These are phyloP conservation scores for Marsdenia floribunda DNA, from an alignment of 257 asterid genomes.

Conservation along the genomic window DNA sequence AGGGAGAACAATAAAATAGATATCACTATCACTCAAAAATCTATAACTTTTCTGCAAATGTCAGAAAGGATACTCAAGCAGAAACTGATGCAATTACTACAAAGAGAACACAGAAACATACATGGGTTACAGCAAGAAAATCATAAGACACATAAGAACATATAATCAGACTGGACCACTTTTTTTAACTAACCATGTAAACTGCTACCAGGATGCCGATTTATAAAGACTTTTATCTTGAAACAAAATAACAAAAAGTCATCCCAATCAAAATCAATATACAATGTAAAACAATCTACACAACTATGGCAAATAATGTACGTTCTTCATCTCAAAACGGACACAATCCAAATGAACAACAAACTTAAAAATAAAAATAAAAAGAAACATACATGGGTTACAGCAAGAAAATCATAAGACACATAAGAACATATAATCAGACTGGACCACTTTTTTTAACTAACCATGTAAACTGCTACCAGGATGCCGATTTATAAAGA, in stretches of 20 bases:
- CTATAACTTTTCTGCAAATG: neutral
- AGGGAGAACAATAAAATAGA: too few species aligned
- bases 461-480: neutral
- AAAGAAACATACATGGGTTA: neutral
- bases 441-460: neutral
- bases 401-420: neutral
- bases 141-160: neutral
- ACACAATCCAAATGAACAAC: neutral
- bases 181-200: neutral
- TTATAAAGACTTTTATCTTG: neutral
- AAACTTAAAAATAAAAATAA: neutral
- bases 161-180: neutral
- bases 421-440: neutral
- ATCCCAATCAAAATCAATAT: neutral
- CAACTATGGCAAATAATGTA: neutral
- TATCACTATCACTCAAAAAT: neutral
- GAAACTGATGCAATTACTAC: neutral
- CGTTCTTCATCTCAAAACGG: neutral
- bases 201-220: neutral
- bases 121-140: neutral
- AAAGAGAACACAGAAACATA: neutral
- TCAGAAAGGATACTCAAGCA: neutral
- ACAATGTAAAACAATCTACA: neutral
- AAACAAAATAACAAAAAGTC: neutral
- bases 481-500: neutral